phyloP scores from a whole-genome alignment of 2,329 filamentous ascomycete genomes.

The Bipolaris sorokiniana region DNA sequence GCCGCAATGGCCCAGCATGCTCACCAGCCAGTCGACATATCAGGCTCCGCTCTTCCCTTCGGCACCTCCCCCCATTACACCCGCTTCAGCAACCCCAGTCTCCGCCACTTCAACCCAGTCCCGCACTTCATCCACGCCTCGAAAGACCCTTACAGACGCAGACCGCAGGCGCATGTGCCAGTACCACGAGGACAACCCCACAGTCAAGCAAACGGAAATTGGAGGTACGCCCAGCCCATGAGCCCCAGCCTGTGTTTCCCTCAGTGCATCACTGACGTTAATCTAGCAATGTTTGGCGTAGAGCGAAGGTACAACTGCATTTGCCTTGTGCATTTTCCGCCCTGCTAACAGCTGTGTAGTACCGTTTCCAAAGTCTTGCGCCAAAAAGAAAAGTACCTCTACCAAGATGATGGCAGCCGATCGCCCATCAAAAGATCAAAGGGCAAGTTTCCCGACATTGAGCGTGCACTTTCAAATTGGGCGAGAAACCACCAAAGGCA shows the following conservation, averaged over 20 bases:
- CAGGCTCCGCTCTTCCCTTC: conserved; percentile 48
- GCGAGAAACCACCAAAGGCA: conserved; percentile 79
- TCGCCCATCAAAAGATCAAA: conserved; percentile 84
- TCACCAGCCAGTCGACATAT: conserved; percentile 52
- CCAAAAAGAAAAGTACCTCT: conserved; percentile 92
- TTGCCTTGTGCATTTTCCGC: conserved; percentile 11
- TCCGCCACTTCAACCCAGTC: conserved; percentile 49
- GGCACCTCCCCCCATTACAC: conserved; percentile 46
- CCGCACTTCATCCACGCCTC: conserved; percentile 65
- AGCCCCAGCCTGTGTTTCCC: conserved; percentile 23
- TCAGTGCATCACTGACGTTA: conserved; percentile 38
- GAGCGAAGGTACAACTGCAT: conserved; percentile 79
- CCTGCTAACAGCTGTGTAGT: conserved; percentile 58
- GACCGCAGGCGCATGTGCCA: conserved; percentile 93
- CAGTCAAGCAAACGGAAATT: conserved; percentile 94
- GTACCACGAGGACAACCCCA: conserved; percentile 88
- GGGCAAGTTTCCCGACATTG: conserved; percentile 87
- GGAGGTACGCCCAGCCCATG: conserved; percentile 65
- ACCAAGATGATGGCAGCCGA: conserved; percentile 75
- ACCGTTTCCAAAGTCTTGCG: conserved; percentile 98
- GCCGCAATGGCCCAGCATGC: conserved; percentile 51
- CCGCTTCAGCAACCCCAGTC: conserved; percentile 49
- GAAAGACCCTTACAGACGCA: conserved; percentile 88
- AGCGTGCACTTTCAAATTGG: conserved; percentile 88
- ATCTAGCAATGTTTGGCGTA: conserved; percentile 82